Conservation (phyloP, 2,329 filamentous ascomycete genomes). For the Venturia carpophila region DNA sequence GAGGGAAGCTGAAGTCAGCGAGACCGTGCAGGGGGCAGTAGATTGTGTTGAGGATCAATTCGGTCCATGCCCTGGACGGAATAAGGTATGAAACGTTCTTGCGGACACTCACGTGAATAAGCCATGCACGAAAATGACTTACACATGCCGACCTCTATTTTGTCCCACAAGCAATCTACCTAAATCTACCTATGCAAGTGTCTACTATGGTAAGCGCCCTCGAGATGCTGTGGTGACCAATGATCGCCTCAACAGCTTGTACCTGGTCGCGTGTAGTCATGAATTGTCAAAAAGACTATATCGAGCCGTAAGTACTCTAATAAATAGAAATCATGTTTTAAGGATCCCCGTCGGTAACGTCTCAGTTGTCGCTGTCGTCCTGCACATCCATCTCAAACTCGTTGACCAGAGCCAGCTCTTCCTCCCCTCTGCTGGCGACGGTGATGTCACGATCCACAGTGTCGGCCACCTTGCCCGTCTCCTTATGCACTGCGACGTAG, state of each 20-base stretch:
- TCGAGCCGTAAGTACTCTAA: neutral
- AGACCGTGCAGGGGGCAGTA: neutral
- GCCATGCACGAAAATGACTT: neutral
- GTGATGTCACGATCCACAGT: neutral
- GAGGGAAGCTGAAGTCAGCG: neutral
- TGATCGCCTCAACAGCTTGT: neutral
- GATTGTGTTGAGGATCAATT: neutral
- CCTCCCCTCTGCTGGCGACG: neutral
- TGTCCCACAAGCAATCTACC: neutral
- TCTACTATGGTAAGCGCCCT: neutral
- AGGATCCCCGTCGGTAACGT: neutral
- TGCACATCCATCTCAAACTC: neutral
- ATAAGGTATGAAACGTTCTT: no score
- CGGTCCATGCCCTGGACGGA: no score
- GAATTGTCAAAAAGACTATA: neutral
- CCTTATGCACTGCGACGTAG: conserved; percentile 53
- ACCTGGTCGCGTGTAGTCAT: neutral
- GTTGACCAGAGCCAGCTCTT: neutral
- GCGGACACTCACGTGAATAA: neutral
- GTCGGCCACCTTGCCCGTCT: neutral
- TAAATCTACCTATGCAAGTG: neutral
- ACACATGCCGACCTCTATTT: neutral
- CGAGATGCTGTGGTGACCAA: neutral
- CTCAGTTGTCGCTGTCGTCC: neutral
- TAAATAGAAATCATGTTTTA: neutral